Evolutionary conservation across 2,329 filamentous ascomycete genomes (phyloP).

Genomic region (Stromatinia cepivora): DNA sequence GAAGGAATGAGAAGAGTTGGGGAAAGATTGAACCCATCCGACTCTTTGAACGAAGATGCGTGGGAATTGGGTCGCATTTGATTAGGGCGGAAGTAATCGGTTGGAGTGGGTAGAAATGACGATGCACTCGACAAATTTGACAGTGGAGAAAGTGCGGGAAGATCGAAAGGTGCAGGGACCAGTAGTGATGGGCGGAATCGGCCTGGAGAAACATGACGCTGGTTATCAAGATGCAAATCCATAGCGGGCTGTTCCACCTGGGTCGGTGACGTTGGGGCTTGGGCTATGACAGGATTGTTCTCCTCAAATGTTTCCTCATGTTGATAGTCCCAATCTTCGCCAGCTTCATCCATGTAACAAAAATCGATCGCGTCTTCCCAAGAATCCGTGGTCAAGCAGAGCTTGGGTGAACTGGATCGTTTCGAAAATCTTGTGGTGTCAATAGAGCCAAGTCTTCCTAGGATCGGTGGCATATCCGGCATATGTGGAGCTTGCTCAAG

Average conservation of each 20-base stretch:
- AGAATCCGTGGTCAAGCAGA: constrained; percentile 40
- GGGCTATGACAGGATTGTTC: constrained; percentile 32
- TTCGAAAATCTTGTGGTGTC: constrained; percentile 5
- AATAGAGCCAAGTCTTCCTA: constrained; percentile 10
- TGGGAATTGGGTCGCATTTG: constrained; percentile 42
- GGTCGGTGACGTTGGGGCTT: constrained; percentile 37
- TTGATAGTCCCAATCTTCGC: constrained; percentile 65
- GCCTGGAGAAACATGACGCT: constrained; percentile 31
- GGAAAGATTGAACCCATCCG: constrained; percentile 59
- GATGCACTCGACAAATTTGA: constrained; percentile 35
- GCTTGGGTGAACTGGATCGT: not conserved
- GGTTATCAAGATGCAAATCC: constrained; percentile 33
- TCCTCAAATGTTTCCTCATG: constrained; percentile 62
- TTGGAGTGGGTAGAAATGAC: constrained; percentile 29
- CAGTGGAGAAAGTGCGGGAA: constrained; percentile 39
- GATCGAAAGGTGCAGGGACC: constrained; percentile 34
- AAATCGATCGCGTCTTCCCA: constrained; percentile 73
- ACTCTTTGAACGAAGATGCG: constrained; percentile 58
- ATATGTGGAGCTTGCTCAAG: constrained; percentile 21
- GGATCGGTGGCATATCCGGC: constrained; percentile 16
- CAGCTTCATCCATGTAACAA: constrained; percentile 67
- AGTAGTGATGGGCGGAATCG: constrained; percentile 40
- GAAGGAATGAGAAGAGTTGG: constrained; percentile 62
- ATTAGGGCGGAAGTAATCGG: constrained; percentile 30
- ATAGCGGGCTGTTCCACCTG: constrained; percentile 24